These are phyloP conservation scores for Cephalotrichum gorgonifer DNA, from an alignment of 2,329 filamentous ascomycete genomes.

Conservation along the genomic window DNA sequence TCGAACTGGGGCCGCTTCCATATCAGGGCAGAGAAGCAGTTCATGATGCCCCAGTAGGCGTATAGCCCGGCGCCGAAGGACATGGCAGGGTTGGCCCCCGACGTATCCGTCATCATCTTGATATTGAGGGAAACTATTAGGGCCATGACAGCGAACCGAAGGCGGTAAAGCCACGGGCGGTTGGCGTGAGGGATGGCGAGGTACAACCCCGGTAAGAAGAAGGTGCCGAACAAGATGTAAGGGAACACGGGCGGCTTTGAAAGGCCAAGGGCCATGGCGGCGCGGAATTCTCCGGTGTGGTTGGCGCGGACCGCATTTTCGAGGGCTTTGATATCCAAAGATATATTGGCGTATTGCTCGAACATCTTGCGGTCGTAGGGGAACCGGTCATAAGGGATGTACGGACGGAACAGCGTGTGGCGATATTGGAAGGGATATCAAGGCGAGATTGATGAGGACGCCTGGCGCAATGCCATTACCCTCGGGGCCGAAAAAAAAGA, in stretches of 20 bases:
- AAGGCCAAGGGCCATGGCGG: slow-evolving; percentile 24
- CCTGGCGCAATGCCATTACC: background rate
- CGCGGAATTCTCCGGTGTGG: slow-evolving; percentile 26
- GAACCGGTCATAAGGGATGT: background rate
- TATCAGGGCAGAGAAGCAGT: slow-evolving; percentile 36
- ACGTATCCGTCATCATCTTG: slow-evolving; percentile 27
- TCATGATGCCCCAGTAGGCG: slow-evolving; percentile 39
- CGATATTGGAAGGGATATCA: background rate
- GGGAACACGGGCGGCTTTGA: slow-evolving; percentile 41
- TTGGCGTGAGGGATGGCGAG: slow-evolving; percentile 43
- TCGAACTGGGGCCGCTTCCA: slow-evolving; percentile 47
- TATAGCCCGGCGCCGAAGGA: slow-evolving; percentile 41
- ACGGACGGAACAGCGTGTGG: background rate
- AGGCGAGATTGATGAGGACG: background rate
- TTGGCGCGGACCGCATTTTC: slow-evolving; percentile 11
- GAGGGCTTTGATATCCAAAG: slow-evolving; percentile 3
- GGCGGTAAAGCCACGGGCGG: slow-evolving; percentile 37
- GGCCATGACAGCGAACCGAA: slow-evolving; percentile 37
- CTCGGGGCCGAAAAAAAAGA: background rate
- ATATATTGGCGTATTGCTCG: background rate
- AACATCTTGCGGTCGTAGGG: background rate
- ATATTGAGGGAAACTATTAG: slow-evolving; percentile 31
- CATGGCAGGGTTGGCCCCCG: slow-evolving; percentile 39
- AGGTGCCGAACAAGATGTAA: slow-evolving; percentile 33
- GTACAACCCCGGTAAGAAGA: slow-evolving; percentile 42